Conservation (phyloP, 192 early-diverging fungal species). For the Umbelopsis isabellina region DNA sequence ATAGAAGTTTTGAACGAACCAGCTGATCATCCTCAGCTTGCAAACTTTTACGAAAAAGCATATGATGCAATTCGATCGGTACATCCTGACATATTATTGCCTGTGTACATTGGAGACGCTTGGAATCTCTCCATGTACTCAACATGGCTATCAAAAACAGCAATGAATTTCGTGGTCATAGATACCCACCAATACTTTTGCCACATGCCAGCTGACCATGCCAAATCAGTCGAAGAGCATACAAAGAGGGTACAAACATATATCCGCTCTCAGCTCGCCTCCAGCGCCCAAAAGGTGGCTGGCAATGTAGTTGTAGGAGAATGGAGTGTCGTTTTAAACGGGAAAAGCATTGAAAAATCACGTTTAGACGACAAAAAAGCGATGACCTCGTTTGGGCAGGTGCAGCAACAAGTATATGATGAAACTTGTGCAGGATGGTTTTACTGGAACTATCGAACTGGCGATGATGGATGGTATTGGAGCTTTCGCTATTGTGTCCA, state of each 20-base stretch:
- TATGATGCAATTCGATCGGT: slow-evolving; percentile 9
- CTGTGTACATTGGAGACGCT: slow-evolving; percentile 28
- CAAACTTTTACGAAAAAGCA: slow-evolving; percentile 18
- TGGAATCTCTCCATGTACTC: slow-evolving; percentile 25
- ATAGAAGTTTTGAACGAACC: slow-evolving; percentile 28
- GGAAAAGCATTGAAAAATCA: slow-evolving; percentile 1
- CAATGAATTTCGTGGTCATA: slow-evolving; percentile 23
- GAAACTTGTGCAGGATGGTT: slow-evolving; percentile 22
- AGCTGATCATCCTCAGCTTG: slow-evolving; percentile 17
- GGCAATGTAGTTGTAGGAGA: slow-evolving; percentile 27
- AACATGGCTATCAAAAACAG: neutral
- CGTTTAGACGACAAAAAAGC: neutral
- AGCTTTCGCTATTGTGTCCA: slow-evolving; percentile 26
- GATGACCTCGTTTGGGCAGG: slow-evolving; percentile 19
- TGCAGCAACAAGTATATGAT: slow-evolving; percentile 5
- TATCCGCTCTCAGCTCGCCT: slow-evolving; percentile 1
- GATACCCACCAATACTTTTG: slow-evolving; percentile 27
- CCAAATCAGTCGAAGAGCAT: slow-evolving; percentile 22
- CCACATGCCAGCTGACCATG: slow-evolving; percentile 16
- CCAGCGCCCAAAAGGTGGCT: neutral
- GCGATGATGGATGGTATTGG: slow-evolving; percentile 26
- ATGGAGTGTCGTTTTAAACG: slow-evolving; percentile 27
- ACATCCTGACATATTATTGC: slow-evolving; percentile 9
- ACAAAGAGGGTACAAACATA: slow-evolving; percentile 4
- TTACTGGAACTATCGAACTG: slow-evolving; percentile 29